Evolutionary conservation across 2,329 filamentous ascomycete genomes (phyloP).

Genomic region (Ophiostoma sp.): DNA sequence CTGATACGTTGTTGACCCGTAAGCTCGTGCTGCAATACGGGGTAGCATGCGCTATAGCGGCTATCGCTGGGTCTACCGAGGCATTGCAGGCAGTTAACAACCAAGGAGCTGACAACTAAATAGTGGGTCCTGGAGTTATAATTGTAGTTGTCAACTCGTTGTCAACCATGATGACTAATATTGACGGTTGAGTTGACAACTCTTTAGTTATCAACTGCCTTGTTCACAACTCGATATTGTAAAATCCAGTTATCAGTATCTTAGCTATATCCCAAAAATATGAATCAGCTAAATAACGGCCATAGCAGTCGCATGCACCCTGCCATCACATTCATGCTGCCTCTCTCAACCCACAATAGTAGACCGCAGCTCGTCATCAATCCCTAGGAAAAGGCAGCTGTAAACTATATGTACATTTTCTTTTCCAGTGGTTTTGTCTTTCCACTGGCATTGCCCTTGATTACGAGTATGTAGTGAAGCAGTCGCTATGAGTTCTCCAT

Average conservation of each 20-base stretch:
- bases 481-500: no score
- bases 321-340: no score
- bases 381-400: no score
- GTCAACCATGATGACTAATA: background rate
- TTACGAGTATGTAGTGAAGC: no score
- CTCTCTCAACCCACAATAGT: no score
- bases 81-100: background rate
- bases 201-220: background rate
- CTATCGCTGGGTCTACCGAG: constrained; percentile 11
- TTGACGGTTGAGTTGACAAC: background rate
- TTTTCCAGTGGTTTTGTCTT: no score
- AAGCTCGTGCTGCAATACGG: background rate
- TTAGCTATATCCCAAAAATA: background rate
- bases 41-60: constrained; percentile 4
- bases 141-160: background rate
- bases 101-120: background rate
- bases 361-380: no score
- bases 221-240: background rate
- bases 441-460: no score
- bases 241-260: background rate
- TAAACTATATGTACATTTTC: no score
- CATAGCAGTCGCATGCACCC: no score
- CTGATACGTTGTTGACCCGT: background rate
- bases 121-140: background rate
- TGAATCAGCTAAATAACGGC: no score